These are phyloP conservation scores for Chalara sp. DNA, from an alignment of 2,329 filamentous ascomycete genomes.

Conservation along the genomic window DNA sequence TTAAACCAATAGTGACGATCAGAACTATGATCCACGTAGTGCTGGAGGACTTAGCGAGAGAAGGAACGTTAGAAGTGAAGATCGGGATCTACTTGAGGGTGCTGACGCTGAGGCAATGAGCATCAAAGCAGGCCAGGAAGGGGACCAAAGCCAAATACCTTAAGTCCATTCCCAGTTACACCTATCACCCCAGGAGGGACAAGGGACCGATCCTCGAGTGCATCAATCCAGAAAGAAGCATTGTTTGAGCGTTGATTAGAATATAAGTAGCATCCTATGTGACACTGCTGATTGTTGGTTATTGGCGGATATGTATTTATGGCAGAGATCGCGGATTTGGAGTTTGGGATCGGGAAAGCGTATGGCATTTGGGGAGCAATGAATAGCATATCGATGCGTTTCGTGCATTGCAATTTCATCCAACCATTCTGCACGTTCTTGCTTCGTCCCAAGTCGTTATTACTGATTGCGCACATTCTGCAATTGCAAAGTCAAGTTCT, in stretches of 20 bases:
- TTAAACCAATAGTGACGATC: conserved; percentile 42
- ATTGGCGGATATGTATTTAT: too few species aligned
- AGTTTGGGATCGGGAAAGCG: too few species aligned
- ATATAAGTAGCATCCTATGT: too few species aligned
- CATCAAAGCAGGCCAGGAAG: conserved; percentile 24
- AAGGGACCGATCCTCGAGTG: background rate
- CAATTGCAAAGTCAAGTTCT: too few species aligned
- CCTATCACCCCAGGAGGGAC: background rate
- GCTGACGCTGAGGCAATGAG: conserved; percentile 62
- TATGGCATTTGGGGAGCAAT: too few species aligned
- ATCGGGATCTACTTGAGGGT: conserved; percentile 66
- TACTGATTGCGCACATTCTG: too few species aligned
- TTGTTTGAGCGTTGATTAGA: background rate
- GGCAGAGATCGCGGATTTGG: too few species aligned
- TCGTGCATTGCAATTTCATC: too few species aligned
- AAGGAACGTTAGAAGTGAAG: conserved; percentile 57
- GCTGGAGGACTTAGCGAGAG: conserved; percentile 49
- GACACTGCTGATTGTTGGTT: too few species aligned
- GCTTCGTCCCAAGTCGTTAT: too few species aligned
- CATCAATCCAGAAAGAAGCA: background rate
- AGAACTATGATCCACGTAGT: conserved; percentile 45
- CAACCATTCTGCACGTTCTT: too few species aligned
- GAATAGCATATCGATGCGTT: too few species aligned
- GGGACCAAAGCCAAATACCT: conserved; percentile 11
- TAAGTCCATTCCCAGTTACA: conserved; percentile 12